phyloP scores from a whole-genome alignment of 2,329 filamentous ascomycete species.

The Trichoderma koningiopsis region DNA sequence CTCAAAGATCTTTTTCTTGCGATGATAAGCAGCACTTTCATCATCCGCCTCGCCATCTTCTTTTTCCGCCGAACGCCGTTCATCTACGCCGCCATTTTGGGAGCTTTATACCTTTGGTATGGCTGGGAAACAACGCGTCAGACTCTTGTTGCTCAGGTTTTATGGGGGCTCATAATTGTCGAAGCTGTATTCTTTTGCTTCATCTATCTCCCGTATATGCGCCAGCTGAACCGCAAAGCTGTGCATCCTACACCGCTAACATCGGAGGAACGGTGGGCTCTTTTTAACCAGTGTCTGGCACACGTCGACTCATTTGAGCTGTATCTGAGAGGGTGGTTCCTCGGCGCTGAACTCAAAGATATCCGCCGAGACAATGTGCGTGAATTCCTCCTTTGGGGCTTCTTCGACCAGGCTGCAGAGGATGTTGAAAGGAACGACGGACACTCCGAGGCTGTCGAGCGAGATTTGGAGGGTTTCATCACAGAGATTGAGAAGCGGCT shows the following conservation, averaged over 20 bases:
- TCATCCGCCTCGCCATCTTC: constrained; percentile 50
- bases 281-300: constrained; percentile 60
- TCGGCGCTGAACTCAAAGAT: constrained; percentile 58
- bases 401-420: constrained; percentile 55
- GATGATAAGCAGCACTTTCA: constrained; percentile 46
- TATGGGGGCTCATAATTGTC: constrained; percentile 39
- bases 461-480: constrained; percentile 50
- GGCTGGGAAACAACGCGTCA: constrained; percentile 27
- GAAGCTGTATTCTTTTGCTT: constrained; percentile 48
- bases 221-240: constrained; percentile 43
- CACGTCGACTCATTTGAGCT: constrained; percentile 57
- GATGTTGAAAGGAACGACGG: constrained; percentile 28
- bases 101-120: constrained; percentile 31
- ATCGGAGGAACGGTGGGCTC: constrained; percentile 50
- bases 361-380: constrained; percentile 68
- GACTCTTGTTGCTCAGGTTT: constrained; percentile 25
- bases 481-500: constrained; percentile 56
- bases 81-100: constrained; percentile 41
- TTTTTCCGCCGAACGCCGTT: constrained; percentile 48
- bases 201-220: constrained; percentile 48
- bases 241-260: constrained; percentile 47
- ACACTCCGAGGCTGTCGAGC: constrained; percentile 28
- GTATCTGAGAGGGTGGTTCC: constrained; percentile 67
- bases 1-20: neutral
- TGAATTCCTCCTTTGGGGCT: constrained; percentile 69